Evolutionary conservation across 495 filamentous ascomycete species (phyloP).

Genomic region (Bathelium albidoporum): DNA sequence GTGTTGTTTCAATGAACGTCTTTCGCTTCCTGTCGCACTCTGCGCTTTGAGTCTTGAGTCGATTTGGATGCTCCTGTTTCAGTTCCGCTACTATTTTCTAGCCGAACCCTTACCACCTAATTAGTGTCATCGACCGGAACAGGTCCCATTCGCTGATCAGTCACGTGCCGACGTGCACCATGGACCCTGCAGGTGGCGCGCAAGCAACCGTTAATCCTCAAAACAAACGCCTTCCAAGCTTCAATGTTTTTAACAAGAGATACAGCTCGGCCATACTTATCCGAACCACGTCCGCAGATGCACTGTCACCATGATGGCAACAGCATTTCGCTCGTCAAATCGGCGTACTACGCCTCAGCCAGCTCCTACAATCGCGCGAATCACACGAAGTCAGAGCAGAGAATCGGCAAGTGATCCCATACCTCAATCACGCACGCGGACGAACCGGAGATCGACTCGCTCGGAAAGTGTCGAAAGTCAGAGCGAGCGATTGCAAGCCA

Average conservation of each 20-base stretch:
- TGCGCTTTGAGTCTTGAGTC: not conserved
- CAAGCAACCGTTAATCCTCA: not conserved
- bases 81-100: not conserved
- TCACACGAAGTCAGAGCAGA: constrained; percentile 34
- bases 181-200: too few species aligned
- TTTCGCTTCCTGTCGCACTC: too few species aligned
- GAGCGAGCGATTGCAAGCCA: constrained; percentile 10
- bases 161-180: not conserved
- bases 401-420: constrained; percentile 25
- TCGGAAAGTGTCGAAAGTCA: constrained; percentile 28
- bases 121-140: too few species aligned
- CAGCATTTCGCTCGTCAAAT: constrained; percentile 12
- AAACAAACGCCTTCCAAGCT: not conserved
- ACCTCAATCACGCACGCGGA: constrained; percentile 1
- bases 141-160: too few species aligned
- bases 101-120: too few species aligned
- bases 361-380: constrained; percentile 19
- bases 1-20: too few species aligned
- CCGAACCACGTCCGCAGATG: too few species aligned
- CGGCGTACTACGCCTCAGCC: constrained; percentile 13
- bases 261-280: too few species aligned
- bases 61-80: constrained; percentile 6
- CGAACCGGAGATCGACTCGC: constrained; percentile 20
- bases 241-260: too few species aligned
- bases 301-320: constrained; percentile 9